Base-by-base conservation (phyloP, 441 rosid species). In the Gossypium schwendimanii region DNA sequence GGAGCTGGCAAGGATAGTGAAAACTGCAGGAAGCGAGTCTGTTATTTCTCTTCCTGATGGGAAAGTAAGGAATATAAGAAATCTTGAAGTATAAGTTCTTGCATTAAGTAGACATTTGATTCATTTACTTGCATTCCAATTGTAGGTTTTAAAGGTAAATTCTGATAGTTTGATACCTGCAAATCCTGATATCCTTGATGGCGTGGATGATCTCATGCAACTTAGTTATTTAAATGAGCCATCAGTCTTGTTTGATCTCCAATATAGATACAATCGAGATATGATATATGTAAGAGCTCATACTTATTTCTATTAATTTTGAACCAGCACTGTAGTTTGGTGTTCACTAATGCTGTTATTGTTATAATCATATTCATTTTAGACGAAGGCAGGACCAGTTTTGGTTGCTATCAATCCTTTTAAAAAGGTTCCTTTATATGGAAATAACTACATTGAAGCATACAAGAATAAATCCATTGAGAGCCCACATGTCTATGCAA, bases 371-470 rank as follows among this genome's bases (percentile, higher is more conserved):
- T 79, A 44, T 81, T 58, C 31, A 47, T 52, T 73, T 49, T 79
- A 95, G 99, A 93, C 98, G 76, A 95, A 93, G 84, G 98, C 99
- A 76, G 99, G 99, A 62, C 97, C 99, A 3, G 91, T 95, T 53
- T 79, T 95, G 95, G 92, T 95, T 58, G 98, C 98, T 59, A 76
- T 93, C 85, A 95, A 95, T 84, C 99, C 99, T 74, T 95, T 93
- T 71, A 95, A 93, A 86, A 82, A 83, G 77, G 98, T 95, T 79
- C 85, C 93, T 65, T 80, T 93, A 39, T 95, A 95, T 67, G 97
- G 97, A 72, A 86, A 88, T 81, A 80, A 87, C 63, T 87, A 81
- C 75, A 82, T 95, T 70, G 92, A 95, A 81, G 98, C 90, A 75
- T 95, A 91, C 76, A 91, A 83, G 89, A 86, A 82, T 71, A 91